Conservation (phyloP, 2,329 filamentous ascomycete genomes). For the Fusarium sp. region DNA sequence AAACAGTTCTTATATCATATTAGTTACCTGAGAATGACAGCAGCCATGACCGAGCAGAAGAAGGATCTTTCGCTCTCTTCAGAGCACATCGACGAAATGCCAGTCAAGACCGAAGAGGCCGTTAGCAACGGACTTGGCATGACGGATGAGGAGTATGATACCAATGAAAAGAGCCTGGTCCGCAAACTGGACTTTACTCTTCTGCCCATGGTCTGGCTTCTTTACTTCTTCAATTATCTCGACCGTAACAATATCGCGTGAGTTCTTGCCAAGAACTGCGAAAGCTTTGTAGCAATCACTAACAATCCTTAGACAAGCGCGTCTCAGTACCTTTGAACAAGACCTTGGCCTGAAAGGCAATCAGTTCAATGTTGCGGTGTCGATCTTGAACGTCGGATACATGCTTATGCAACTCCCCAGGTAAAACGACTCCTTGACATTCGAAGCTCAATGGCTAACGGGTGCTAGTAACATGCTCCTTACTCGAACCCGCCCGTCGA, state of each 20-base stretch:
- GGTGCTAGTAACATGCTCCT: constrained; percentile 15
- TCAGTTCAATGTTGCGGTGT: constrained; percentile 40
- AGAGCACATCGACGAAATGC: neutral
- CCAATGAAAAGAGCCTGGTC: constrained; percentile 31
- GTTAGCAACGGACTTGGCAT: neutral
- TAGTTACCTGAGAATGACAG: neutral
- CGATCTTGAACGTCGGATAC: constrained; percentile 40
- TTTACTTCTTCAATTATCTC: constrained; percentile 40
- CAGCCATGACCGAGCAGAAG: neutral
- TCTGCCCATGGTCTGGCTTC: constrained; percentile 36
- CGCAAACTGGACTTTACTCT: constrained; percentile 39
- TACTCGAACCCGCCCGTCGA: constrained; percentile 20
- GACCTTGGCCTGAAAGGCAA: constrained; percentile 37
- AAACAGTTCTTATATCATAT: neutral
- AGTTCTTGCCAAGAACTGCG: neutral
- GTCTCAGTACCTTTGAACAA: constrained; percentile 34
- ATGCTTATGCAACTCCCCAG: constrained; percentile 19
- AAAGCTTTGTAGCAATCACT: neutral
- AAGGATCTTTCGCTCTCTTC: neutral
- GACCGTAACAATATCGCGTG: constrained; percentile 39
- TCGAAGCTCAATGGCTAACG: neutral
- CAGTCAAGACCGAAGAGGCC: neutral
- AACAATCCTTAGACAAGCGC: constrained; percentile 30
- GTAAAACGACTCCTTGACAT: neutral
- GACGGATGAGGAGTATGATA: neutral